Evolutionary conservation across 2,329 filamentous ascomycete genomes (phyloP), one percentile per base, ranked within the genome.

Genomic region (Trichoderma aggressivum): DNA sequence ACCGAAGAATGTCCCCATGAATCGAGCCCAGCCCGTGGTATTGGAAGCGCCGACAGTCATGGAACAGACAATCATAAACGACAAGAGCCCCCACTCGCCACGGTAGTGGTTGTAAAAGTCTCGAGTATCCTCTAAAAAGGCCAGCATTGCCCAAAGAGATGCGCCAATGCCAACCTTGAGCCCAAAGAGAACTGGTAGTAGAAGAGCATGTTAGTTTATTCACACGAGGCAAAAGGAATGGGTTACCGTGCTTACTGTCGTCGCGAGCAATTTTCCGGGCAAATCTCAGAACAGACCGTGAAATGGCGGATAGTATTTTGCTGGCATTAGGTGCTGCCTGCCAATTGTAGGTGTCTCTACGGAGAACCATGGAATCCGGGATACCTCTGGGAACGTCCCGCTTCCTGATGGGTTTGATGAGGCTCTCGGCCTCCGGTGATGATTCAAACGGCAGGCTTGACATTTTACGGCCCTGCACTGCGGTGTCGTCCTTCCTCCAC

Each of bases 31-130:
- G 2, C 93, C 94, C 0, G 94, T 97, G 1, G 94, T 97, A 79
- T 97, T 98, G 34, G 93, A 93, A 8, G 94, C 93, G 24, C 94
- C 94, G 32, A 97, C 93, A 0, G 94, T 97, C 93, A 97, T 97
- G 32, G 92, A 94, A 79, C 94, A 97, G 26, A 98, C 94, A 78
- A 97, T 89, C 94, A 97, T 97, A 82, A 97, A 97, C 0, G 93
- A 96, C 62, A 97, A 82, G 5, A 98, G 85, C n/a, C 94, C 94
- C 94, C 94, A 98, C 83, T 98, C 94, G 36, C 94, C 94, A 76
- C 94, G 87, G 91, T 93, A 97, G 75, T 92, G 91, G 47, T 88
- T 86, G 78, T 97, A 98, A 28, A 91, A 86, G 0, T 91, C 91
- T 70, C 93, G 86, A 1, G 93, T 95, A 12, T 86, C 82, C 1